Percentiles rank a stretch among this genome's conserved stretches.
phyloP scores from a whole-genome alignment of 2,329 filamentous ascomycete species.

The Alternaria sp. region DNA sequence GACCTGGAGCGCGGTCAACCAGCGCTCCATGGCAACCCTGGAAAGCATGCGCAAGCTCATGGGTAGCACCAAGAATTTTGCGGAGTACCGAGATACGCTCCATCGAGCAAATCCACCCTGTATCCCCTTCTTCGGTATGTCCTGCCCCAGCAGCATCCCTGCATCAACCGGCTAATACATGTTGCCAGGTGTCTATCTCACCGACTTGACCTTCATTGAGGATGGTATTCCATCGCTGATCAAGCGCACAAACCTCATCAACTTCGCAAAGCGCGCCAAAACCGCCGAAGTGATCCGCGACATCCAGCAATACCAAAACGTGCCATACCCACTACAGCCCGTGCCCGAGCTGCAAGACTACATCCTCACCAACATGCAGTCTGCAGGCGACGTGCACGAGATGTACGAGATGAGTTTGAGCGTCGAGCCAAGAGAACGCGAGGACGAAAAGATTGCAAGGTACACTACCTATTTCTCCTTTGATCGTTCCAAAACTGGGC shows the following conservation, averaged over 20 bases:
- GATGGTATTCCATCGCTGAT: constrained; percentile 96
- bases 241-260: constrained; percentile 96
- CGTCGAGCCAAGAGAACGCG: constrained; percentile 91
- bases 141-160: not conserved
- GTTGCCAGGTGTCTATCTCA: constrained; percentile 83
- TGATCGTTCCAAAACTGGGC: constrained; percentile 4
- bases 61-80: constrained; percentile 98
- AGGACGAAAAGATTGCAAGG: constrained; percentile 99
- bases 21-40: constrained; percentile 77
- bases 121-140: constrained; percentile 93
- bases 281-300: constrained; percentile 98
- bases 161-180: not conserved
- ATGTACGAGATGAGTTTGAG: constrained; percentile 98
- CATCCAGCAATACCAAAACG: constrained; percentile 98
- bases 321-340: constrained; percentile 89
- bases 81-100: constrained; percentile 90
- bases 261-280: constrained; percentile 97
- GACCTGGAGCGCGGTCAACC: constrained; percentile 93
- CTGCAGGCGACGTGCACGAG: constrained; percentile 93
- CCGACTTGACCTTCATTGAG: constrained; percentile 97
- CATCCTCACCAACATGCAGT: constrained; percentile 94
- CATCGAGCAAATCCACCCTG: constrained; percentile 95
- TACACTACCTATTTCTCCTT: constrained; percentile 53
- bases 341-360: constrained; percentile 95
- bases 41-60: constrained; percentile 94